A percentile compares a stretch with the other conserved stretches of the same genome.
Conservation (phyloP, 148 eudicot species). For the Diospyros kaki region DNA sequence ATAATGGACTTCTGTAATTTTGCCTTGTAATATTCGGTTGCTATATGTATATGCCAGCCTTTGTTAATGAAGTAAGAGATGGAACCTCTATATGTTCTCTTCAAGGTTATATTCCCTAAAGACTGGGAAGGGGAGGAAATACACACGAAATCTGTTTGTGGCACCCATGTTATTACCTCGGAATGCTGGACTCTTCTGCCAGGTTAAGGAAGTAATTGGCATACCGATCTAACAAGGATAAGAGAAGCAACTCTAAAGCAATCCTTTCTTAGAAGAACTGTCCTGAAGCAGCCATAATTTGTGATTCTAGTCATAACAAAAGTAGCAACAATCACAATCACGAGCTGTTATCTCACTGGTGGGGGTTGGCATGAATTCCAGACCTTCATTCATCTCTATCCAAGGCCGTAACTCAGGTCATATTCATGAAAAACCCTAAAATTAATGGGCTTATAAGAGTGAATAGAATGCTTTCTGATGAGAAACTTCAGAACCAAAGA, state of each 20-base stretch:
- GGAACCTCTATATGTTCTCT: too few species aligned
- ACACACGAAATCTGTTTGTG: neutral
- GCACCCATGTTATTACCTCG: neutral
- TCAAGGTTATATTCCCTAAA: too few species aligned
- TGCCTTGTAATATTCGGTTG: too few species aligned
- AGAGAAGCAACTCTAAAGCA: neutral
- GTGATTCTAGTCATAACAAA: neutral
- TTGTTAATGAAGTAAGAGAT: too few species aligned
- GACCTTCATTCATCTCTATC: too few species aligned
- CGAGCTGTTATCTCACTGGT: too few species aligned
- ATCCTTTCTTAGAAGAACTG: neutral
- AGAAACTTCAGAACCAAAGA: neutral
- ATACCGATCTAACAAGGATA: neutral
- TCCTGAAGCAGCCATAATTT: neutral
- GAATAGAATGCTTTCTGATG: neutral
- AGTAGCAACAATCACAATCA: neutral
- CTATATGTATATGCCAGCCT: too few species aligned
- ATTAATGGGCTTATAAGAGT: too few species aligned
- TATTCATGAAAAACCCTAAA: too few species aligned
- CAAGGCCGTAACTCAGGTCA: too few species aligned
- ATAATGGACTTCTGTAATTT: too few species aligned
- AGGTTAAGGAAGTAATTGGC: neutral
- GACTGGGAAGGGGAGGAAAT: neutral
- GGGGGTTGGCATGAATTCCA: too few species aligned
- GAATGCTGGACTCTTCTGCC: neutral